Conservation (phyloP, 805 yeast species). For the Wickerhamiella kurtzmanii region DNA sequence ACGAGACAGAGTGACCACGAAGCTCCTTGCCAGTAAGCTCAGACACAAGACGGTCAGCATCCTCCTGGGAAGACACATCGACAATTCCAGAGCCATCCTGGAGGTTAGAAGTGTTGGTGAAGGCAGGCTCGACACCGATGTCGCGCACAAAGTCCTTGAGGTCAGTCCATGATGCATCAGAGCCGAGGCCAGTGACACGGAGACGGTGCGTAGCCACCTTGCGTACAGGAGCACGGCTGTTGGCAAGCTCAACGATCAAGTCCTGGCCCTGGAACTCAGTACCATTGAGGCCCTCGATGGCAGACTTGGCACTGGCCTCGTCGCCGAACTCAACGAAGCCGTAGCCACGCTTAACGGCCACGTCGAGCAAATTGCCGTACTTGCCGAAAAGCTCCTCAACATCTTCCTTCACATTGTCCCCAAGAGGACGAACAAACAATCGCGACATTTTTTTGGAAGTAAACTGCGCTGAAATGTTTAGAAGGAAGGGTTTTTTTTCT, state of each 20-base stretch:
- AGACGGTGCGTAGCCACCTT: conserved; percentile 19
- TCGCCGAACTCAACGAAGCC: conserved; percentile 57
- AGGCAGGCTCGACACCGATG: conserved; percentile 30
- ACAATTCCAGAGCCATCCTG: conserved; percentile 44
- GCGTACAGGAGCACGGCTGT: conserved; percentile 16
- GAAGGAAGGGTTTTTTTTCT: no score
- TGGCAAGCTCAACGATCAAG: conserved; percentile 25
- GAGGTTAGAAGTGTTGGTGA: conserved; percentile 26
- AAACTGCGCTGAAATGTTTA: no score
- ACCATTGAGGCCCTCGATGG: conserved; percentile 41
- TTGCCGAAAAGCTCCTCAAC: conserved; percentile 34
- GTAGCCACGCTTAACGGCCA: conserved; percentile 43
- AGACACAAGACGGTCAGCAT: conserved; percentile 76
- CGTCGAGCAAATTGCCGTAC: conserved; percentile 42
- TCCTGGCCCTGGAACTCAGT: conserved; percentile 25
- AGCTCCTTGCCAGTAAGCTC: conserved; percentile 61
- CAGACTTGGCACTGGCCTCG: conserved; percentile 46
- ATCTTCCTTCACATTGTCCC: conserved; percentile 26
- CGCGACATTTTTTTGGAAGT: conserved; percentile 13
- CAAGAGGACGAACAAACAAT: conserved; percentile 20
- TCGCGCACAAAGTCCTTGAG: conserved; percentile 56
- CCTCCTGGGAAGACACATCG: conserved; percentile 84
- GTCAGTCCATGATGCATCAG: conserved; percentile 37
- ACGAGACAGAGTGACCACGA: conserved; percentile 51
- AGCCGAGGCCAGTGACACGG: conserved; percentile 12